Evolutionary conservation across 2,329 filamentous ascomycete genomes (phyloP).

Genomic region (Pleurostoma richardsiae): DNA sequence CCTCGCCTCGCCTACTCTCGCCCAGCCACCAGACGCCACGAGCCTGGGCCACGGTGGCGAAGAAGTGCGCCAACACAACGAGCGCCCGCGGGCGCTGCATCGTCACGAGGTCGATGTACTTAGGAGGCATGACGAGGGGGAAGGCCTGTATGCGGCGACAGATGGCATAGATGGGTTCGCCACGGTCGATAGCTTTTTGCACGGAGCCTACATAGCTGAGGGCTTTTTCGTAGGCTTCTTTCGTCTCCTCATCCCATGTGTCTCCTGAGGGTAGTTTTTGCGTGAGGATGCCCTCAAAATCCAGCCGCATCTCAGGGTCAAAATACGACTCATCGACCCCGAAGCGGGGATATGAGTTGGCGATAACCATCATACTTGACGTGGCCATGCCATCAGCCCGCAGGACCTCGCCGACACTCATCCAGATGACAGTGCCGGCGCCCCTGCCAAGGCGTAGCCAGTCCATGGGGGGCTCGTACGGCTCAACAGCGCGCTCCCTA

Average conservation of each 20-base stretch:
- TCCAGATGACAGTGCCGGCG: slow-evolving; percentile 17
- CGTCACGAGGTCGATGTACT: slow-evolving; percentile 15
- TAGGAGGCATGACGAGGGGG: slow-evolving; percentile 14
- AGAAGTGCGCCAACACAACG: slow-evolving; percentile 18
- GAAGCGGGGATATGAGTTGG: slow-evolving; percentile 13
- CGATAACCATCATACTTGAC: slow-evolving; percentile 11
- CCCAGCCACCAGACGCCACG: slow-evolving; percentile 19
- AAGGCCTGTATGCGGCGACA: slow-evolving; percentile 18
- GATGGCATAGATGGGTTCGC: slow-evolving; percentile 23
- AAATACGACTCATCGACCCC: slow-evolving; percentile 19
- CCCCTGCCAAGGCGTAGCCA: slow-evolving; percentile 19
- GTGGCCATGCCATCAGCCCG: slow-evolving; percentile 6
- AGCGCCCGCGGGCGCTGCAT: slow-evolving; percentile 16
- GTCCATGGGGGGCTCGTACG: slow-evolving; percentile 16
- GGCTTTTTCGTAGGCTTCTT: slow-evolving; percentile 19
- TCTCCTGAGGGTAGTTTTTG: slow-evolving; percentile 12
- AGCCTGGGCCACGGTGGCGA: slow-evolving; percentile 14
- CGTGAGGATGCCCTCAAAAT: slow-evolving; percentile 11
- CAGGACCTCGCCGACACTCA: slow-evolving; percentile 14
- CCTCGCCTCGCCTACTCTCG: slow-evolving; percentile 3
- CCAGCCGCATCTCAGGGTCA: slow-evolving; percentile 12
- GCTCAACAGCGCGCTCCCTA: slow-evolving; percentile 14
- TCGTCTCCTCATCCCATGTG: slow-evolving; percentile 14
- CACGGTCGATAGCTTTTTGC: slow-evolving; percentile 15
- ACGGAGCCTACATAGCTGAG: slow-evolving; percentile 19